Base-by-base conservation (phyloP, 73 alveolate species). In the Paramecium octaurelia region DNA sequence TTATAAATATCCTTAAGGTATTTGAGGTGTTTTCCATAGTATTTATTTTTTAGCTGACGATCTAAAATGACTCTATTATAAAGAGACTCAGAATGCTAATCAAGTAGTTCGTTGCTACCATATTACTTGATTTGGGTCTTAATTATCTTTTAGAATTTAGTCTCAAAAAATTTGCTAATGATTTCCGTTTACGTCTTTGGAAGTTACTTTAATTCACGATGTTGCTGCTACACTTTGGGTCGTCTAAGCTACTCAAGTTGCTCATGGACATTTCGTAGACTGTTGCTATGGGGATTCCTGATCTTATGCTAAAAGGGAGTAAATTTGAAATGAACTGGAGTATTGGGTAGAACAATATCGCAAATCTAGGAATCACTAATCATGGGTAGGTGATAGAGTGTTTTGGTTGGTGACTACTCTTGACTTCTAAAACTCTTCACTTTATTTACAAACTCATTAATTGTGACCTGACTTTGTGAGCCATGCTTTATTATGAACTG, bases 101-200 rank as follows among this genome's bases (percentile, higher is more conserved):
- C 87, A 36, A 73, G 59, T n/a, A 34, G 10, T 18, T 73, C 87
- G 14, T 34, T 73, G 14, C 36, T 73, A 36, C 87, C 87, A 73
- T 36, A 73, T 73, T 73, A 36, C 35, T 73, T 36, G 54, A 73
- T 73, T 73, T 40, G 38, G 20, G 57, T 36, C 59, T 73, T 73
- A 6, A 36, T 73, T 8, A 34, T 73, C 84, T 64, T 64, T 64
- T 64, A 7, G 29, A 64, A 64, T 73, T 73, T 73, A 73, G 87
- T 73, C 35, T 73, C 87, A 73, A 73, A 73, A 38, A 36, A 73
- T 36, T 73, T 73, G 46, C 46, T 34, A 3, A 73, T 73, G 18
- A 73, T 73, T 73, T 73, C 87, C 36, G 87, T 73, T 38, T 73
- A 73, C n/a, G 87, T 64, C 29, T 31, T 64, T 31, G 84, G 84